These are phyloP conservation scores for Chaetomium sp. DNA, from an alignment of 2,329 filamentous ascomycete genomes.

Conservation along the genomic window DNA sequence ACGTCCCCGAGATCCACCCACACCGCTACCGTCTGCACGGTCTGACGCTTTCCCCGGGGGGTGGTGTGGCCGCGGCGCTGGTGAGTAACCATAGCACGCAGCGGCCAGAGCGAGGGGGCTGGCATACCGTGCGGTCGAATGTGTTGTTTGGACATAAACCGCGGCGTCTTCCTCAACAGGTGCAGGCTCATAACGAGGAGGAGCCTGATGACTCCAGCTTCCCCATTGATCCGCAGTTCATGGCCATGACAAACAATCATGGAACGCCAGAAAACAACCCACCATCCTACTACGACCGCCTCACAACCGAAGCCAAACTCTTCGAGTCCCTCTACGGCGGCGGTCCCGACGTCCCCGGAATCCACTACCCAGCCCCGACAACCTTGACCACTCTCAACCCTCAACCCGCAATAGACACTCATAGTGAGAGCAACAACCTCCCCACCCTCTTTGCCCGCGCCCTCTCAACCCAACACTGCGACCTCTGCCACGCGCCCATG, in stretches of 20 bases:
- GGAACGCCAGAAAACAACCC: no score
- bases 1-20: slow-evolving; percentile 38
- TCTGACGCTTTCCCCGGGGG: slow-evolving; percentile 45
- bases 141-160: slow-evolving; percentile 32
- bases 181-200: no score
- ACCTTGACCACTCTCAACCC: no score
- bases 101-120: slow-evolving; percentile 38
- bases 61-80: slow-evolving; percentile 45
- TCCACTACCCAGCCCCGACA: slow-evolving; percentile 20
- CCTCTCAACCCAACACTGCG: slow-evolving; percentile 36
- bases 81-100: slow-evolving; percentile 43
- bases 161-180: slow-evolving; percentile 18
- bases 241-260: not conserved
- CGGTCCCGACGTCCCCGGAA: slow-evolving; percentile 40
- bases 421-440: no score
- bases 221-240: slow-evolving; percentile 8
- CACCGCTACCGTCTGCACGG: slow-evolving; percentile 49
- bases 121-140: slow-evolving; percentile 32
- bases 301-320: slow-evolving; percentile 49
- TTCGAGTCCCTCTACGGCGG: slow-evolving; percentile 56
- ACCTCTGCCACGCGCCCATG: slow-evolving; percentile 34
- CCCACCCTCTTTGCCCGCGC: slow-evolving; percentile 35
- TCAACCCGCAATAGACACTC: no score
- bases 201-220: not conserved
- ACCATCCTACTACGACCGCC: slow-evolving; percentile 11